These are phyloP conservation scores for Abrus precatorius DNA, from an alignment of 306 rosid genomes.

Conservation along the genomic window DNA sequence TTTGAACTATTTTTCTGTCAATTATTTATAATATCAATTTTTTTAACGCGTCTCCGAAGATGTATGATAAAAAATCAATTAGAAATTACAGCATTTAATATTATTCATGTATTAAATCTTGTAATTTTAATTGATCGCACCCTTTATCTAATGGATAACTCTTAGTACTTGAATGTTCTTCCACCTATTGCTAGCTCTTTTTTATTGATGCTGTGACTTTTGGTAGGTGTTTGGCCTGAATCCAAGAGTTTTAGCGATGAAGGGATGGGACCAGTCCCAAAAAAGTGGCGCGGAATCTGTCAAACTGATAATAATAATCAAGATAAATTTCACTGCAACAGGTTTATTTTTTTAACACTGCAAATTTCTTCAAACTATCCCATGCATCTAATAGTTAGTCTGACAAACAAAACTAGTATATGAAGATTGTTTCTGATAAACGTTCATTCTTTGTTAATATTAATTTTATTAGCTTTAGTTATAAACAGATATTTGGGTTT, in stretches of 20 bases:
- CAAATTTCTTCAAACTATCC: not conserved
- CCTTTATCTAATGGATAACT: not conserved
- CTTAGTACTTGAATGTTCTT: not conserved
- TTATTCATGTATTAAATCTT: not conserved
- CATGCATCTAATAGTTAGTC: not conserved
- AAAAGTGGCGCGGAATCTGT: slow-evolving; percentile 69
- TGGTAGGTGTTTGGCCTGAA: slow-evolving; percentile 87
- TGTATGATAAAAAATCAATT: too few species aligned
- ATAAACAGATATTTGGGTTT: not conserved
- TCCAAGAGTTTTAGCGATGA: slow-evolving; percentile 73
- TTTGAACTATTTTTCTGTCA: not conserved
- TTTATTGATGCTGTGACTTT: not conserved
- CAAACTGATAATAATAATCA: slow-evolving; percentile 9
- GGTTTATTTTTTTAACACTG: slow-evolving; percentile 44
- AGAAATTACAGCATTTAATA: too few species aligned
- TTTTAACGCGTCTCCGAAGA: too few species aligned
- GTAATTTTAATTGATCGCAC: not conserved
- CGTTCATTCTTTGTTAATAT: too few species aligned
- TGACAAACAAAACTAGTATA: too few species aligned
- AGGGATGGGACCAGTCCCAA: slow-evolving; percentile 68
- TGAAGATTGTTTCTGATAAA: too few species aligned
- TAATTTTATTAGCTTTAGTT: too few species aligned
- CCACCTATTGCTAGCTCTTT: not conserved
- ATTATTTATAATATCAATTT: not conserved
- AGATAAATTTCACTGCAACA: slow-evolving; percentile 62